These are phyloP conservation scores for Cordyceps cicadae DNA, from an alignment of 2,329 filamentous ascomycete genomes.

Conservation along the genomic window DNA sequence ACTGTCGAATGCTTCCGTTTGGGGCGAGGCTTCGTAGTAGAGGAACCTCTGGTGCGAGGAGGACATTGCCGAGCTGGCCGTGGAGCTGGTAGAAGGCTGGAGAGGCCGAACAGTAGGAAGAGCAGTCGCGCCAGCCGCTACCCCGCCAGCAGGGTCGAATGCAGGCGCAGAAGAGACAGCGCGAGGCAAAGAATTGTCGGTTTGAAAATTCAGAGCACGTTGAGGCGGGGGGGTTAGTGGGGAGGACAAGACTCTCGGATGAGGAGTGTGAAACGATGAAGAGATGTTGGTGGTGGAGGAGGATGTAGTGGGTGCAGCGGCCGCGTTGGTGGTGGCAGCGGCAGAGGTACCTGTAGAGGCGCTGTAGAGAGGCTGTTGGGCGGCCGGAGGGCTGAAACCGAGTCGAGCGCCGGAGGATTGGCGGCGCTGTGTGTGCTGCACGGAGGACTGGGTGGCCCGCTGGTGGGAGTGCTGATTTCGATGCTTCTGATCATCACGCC, in stretches of 20 bases:
- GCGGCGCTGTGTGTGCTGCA: background rate
- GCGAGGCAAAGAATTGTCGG: conserved; percentile 34
- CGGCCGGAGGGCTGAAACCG: background rate
- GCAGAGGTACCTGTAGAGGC: background rate
- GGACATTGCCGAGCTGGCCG: conserved; percentile 35
- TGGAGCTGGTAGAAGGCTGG: conserved; percentile 35
- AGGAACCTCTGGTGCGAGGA: conserved; percentile 22
- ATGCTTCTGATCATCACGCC: too few relatives aligned
- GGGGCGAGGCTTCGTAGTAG: conserved; percentile 38
- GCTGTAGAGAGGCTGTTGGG: background rate
- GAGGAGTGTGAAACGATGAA: conserved; percentile 16
- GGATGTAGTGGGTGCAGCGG: conserved; percentile 9
- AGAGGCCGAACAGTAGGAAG: conserved; percentile 28
- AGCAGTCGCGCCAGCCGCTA: conserved; percentile 23
- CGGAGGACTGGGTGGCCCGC: background rate
- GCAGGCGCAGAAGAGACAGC: conserved; percentile 24
- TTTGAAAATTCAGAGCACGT: conserved; percentile 45
- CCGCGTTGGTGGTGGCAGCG: background rate
- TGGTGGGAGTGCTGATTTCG: background rate
- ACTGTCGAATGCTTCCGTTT: conserved; percentile 61
- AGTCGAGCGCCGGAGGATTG: background rate
- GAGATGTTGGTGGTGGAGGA: background rate
- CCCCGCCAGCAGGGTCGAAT: conserved; percentile 24
- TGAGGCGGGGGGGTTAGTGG: conserved; percentile 44
- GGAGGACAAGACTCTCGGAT: conserved; percentile 43